A percentile compares a stretch with the other conserved stretches of the same genome.
phyloP scores from a whole-genome alignment of 1,284 basidiomycete genomes.

The Mycocalia duriaeana region DNA sequence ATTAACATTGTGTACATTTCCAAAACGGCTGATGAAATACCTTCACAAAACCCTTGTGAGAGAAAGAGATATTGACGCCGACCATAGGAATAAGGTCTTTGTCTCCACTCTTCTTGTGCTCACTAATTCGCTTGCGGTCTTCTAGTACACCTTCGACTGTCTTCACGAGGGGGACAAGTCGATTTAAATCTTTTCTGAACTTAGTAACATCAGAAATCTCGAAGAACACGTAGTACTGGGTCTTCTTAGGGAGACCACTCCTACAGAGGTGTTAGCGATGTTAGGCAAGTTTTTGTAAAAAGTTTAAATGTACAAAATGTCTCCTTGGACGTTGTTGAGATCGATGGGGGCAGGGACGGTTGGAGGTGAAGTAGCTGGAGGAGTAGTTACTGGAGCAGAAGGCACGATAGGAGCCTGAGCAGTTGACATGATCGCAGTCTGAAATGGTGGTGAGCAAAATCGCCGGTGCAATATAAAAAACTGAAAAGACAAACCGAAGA shows the following conservation, averaged over 20 bases:
- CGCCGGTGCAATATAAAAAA: no score
- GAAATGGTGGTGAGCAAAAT: no score
- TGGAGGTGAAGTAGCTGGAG: conserved; percentile 3
- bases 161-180: conserved; percentile 27
- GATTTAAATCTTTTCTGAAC: conserved; percentile 26
- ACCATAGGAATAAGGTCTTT: conserved; percentile 25
- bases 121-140: conserved; percentile 28
- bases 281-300: background rate
- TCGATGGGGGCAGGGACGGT: conserved; percentile 18
- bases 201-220: conserved; percentile 26
- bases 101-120: conserved; percentile 27
- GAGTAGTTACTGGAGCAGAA: background rate
- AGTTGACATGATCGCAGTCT: background rate
- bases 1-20: no score
- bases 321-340: conserved; percentile 43
- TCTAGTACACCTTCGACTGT: conserved; percentile 28
- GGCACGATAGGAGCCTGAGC: background rate
- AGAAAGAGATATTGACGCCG: conserved; percentile 35
- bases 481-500: no score
- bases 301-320: conserved; percentile 33
- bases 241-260: conserved; percentile 40
- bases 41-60: conserved; percentile 28
- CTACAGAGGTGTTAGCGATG: conserved; percentile 16
- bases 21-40: conserved; percentile 13
- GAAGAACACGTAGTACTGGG: conserved; percentile 38